phyloP scores from a whole-genome alignment of 805 yeast genomes.

The Yueomyces sinensis region DNA sequence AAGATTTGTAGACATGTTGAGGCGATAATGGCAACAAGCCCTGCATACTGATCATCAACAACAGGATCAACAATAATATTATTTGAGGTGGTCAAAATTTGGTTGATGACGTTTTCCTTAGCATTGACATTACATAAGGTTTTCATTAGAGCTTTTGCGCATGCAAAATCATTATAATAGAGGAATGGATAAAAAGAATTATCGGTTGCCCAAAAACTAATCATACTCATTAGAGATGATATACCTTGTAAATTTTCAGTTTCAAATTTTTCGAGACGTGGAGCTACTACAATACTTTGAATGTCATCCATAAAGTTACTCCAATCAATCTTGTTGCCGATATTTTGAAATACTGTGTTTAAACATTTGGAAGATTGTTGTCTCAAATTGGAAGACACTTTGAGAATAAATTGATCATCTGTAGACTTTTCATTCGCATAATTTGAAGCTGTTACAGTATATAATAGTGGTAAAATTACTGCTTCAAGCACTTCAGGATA shows the following conservation, averaged over 20 bases:
- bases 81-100: conserved; percentile 42
- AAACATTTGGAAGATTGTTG: conserved; percentile 57
- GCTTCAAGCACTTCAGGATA: conserved; percentile 35
- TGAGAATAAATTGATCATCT: conserved; percentile 19
- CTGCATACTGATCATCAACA: conserved; percentile 32
- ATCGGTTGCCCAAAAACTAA: conserved; percentile 43
- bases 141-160: conserved; percentile 42
- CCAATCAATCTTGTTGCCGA: conserved; percentile 50
- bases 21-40: conserved; percentile 45
- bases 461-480: conserved; percentile 44
- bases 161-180: conserved; percentile 39
- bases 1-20: conserved; percentile 38
- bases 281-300: conserved; percentile 39
- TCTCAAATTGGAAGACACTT: conserved; percentile 46
- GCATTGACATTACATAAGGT: conserved; percentile 41
- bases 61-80: conserved; percentile 32
- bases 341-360: conserved; percentile 36
- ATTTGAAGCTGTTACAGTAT: conserved; percentile 36
- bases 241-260: conserved; percentile 73
- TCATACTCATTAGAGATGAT: conserved; percentile 58
- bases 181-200: conserved; percentile 38
- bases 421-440: conserved; percentile 9
- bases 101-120: conserved; percentile 50
- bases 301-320: conserved; percentile 33
- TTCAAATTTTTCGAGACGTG: conserved; percentile 57